phyloP scores from a whole-genome alignment of 257 asterid species.

The Catharanthus roseus region DNA sequence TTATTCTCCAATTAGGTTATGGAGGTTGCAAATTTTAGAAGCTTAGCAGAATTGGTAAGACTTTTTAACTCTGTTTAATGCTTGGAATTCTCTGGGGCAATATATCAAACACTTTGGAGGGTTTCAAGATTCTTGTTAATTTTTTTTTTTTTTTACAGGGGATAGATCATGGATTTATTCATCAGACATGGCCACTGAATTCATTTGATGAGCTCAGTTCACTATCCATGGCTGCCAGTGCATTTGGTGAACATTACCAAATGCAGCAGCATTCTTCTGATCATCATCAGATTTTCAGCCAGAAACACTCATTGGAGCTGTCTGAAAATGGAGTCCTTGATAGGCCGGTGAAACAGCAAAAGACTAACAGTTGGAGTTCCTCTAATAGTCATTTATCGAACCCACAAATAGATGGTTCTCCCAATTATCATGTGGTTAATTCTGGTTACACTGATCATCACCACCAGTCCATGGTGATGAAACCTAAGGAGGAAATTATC shows the following conservation, averaged over 20 bases:
- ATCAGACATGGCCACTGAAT: slow-evolving; percentile 46
- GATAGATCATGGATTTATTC: slow-evolving; percentile 44
- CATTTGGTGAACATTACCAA: slow-evolving; percentile 30
- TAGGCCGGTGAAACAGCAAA: slow-evolving; percentile 49
- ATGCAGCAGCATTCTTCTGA: slow-evolving; percentile 18
- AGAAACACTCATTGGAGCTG: slow-evolving; percentile 35
- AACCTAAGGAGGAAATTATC: slow-evolving; percentile 50
- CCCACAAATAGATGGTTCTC: slow-evolving; percentile 15
- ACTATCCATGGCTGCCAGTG: slow-evolving; percentile 21
- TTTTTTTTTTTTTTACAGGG: slow-evolving; percentile 31
- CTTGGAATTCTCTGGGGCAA: background rate
- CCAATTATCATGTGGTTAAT: slow-evolving; percentile 22
- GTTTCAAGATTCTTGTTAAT: background rate
- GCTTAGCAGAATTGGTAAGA: slow-evolving; percentile 56
- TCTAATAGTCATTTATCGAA: slow-evolving; percentile 11
- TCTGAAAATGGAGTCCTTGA: slow-evolving; percentile 14
- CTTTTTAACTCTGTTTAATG: background rate
- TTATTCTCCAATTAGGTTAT: slow-evolving; percentile 10
- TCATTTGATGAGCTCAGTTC: slow-evolving; percentile 43
- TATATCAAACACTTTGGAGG: background rate
- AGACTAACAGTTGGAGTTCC: slow-evolving; percentile 29
- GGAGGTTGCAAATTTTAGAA: slow-evolving; percentile 53
- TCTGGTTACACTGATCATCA: slow-evolving; percentile 23
- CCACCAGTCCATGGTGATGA: slow-evolving; percentile 24
- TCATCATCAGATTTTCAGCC: slow-evolving; percentile 25